Conservation (phyloP, 192 early-diverging fungal genomes). For the Coemansia sp. region DNA sequence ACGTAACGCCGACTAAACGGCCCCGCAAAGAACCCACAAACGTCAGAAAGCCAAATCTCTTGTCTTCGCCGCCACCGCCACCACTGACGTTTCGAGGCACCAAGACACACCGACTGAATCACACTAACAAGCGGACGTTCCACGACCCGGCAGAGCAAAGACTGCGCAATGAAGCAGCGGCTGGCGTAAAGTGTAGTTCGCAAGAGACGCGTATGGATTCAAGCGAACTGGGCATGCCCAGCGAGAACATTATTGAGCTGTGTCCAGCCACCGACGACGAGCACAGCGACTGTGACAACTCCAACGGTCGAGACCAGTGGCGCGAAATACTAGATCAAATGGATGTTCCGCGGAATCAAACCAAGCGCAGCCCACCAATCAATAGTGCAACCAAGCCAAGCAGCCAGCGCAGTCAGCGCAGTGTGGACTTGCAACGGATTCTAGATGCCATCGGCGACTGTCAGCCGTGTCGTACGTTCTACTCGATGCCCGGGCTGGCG, state of each 20-base stretch:
- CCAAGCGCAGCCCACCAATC: constrained; percentile 6
- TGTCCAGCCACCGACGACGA: constrained; percentile 37
- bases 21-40: constrained; percentile 1
- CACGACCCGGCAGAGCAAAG: constrained; percentile 1
- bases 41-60: constrained; percentile 11
- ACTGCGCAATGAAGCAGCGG: not conserved
- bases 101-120: not conserved
- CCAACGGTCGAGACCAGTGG: constrained; percentile 10
- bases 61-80: constrained; percentile 30
- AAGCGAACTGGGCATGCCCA: constrained; percentile 27
- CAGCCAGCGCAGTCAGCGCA: constrained; percentile 10
- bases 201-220: constrained; percentile 46
- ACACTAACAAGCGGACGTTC: not conserved
- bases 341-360: not conserved
- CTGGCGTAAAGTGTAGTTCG: constrained; percentile 25
- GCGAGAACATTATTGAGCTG: constrained; percentile 11
- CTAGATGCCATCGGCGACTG: constrained; percentile 35
- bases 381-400: constrained; percentile 1
- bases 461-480: constrained; percentile 36
- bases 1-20: constrained; percentile 28
- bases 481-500: constrained; percentile 41
- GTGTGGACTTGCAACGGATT: constrained; percentile 20
- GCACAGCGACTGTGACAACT: not conserved
- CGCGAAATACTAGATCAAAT: constrained; percentile 6
- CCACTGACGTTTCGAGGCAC: not conserved